Evolutionary conservation across 768 basidiomycete genomes (phyloP), one percentile per base, ranked within the genome.

Genomic region (Russula sp.): DNA sequence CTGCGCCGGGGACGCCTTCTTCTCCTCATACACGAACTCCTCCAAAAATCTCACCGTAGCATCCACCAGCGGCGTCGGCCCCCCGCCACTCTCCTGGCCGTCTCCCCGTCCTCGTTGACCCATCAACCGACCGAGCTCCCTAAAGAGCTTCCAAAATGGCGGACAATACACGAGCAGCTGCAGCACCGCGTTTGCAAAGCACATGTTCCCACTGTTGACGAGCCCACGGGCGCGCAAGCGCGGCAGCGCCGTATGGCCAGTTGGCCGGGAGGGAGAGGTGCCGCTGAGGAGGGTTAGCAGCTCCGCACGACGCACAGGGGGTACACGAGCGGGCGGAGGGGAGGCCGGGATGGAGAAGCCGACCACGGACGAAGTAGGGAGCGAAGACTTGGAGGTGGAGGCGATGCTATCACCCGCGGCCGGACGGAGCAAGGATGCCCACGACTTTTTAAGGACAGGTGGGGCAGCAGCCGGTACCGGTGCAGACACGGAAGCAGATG

Each of bases 131-230:
- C 83, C 88, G 2, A 98, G 76, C 65, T 89, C 86, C 22, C 75
- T 77, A 70, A 99, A 89, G 40, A 98, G 74, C 51, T 79, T 79
- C 70, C 86, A 85, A 73, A 98, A 98, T 1, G 89, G 91, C n/a
- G 83, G 80, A 68, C 89, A 93, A 73, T 94, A 96, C 0, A 95
- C 82, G 34, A 99, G 79, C 1, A 89, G 84, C 76, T 98, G 96
- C 35, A 99, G 77, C 27, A 98, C 90, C 0, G 94, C 86, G 70
- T 98, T 99, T 34, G 94, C 94, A 71, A 98, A 99, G 73, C 96
- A 99, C 86, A 98, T 87, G 75, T 99, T 99, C 0, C 96, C 95
- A 2, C 84, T 88, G 74, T 99, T 99, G 68, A 98, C 80, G 54
- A 99, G 76, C 5, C 96, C 96, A 14, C 95, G 80, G 0, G 91